These are phyloP conservation scores for Panicum miliaceum DNA, from an alignment of 176 grass and related monocot species.

Conservation along the genomic window DNA sequence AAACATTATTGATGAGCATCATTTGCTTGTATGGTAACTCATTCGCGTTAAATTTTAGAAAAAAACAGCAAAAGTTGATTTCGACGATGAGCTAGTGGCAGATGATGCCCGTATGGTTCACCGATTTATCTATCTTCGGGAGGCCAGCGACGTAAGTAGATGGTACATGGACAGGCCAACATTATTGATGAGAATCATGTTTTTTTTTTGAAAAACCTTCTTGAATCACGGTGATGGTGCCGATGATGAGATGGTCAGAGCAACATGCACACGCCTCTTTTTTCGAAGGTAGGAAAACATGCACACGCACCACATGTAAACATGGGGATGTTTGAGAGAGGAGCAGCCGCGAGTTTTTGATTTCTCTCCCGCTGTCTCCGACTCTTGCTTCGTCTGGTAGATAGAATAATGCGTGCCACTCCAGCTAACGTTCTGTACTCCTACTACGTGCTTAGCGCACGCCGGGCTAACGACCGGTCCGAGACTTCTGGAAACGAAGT, in stretches of 20 bases:
- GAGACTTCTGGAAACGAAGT: constrained; percentile 12
- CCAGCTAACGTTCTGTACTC: background rate
- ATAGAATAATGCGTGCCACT: background rate
- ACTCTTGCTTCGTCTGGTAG: background rate
- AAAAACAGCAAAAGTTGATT: background rate
- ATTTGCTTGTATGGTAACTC: background rate
- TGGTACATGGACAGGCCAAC: constrained; percentile 1
- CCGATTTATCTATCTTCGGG: background rate
- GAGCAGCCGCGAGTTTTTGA: background rate
- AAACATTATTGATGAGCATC: background rate
- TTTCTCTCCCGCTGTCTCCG: background rate
- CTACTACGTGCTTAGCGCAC: constrained; percentile 15
- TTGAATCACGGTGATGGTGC: background rate
- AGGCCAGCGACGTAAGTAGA: constrained; percentile 22
- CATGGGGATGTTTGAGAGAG: background rate
- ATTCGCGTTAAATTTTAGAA: background rate
- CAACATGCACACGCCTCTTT: constrained; percentile 2
- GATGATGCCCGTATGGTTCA: background rate
- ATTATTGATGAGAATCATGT: too few relatives aligned
- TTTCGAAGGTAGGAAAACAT: background rate
- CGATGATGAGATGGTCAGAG: background rate
- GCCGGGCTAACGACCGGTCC: constrained; percentile 20
- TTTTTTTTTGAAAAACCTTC: too few relatives aligned
- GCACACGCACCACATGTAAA: constrained; percentile 13
- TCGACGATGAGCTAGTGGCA: background rate